A percentile compares a stretch with the other conserved stretches of the same genome.
phyloP scores from a whole-genome alignment of 768 basidiomycete species.

The Udeniomyces megalosporus region DNA sequence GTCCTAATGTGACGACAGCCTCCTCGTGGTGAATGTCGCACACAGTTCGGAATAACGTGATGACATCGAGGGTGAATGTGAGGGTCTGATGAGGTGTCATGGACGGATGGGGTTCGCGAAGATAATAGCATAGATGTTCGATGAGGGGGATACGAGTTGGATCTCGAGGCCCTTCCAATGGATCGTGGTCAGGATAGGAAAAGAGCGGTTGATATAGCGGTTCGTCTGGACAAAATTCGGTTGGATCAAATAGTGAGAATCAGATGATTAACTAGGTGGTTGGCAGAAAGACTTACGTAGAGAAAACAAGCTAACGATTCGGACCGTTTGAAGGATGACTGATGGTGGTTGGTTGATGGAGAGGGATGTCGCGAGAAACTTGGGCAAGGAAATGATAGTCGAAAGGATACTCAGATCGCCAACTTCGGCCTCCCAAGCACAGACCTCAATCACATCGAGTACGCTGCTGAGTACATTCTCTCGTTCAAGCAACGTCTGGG shows the following conservation, averaged over 20 bases:
- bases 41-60: constrained; percentile 19
- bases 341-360: not conserved
- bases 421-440: constrained; percentile 2
- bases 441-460: not conserved
- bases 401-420: not conserved
- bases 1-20: constrained; percentile 21
- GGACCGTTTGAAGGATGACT: constrained; percentile 1
- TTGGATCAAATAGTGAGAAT: not conserved
- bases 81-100: not conserved
- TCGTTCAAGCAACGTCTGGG: not conserved
- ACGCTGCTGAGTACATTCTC: not conserved
- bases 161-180: not conserved
- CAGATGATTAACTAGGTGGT: not conserved
- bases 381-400: not conserved
- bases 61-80: constrained; percentile 15
- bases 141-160: constrained; percentile 5
- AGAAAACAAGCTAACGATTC: not conserved
- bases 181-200: constrained; percentile 1
- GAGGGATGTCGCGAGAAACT: not conserved
- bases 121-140: constrained; percentile 4
- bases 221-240: not conserved
- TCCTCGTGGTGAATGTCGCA: constrained; percentile 21
- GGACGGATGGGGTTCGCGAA: not conserved
- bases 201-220: constrained; percentile 6
- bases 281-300: not conserved